These are phyloP conservation scores for Pseudogymnoascus sp. DNA, from an alignment of 2,329 filamentous ascomycete species.

Conservation along the genomic window DNA sequence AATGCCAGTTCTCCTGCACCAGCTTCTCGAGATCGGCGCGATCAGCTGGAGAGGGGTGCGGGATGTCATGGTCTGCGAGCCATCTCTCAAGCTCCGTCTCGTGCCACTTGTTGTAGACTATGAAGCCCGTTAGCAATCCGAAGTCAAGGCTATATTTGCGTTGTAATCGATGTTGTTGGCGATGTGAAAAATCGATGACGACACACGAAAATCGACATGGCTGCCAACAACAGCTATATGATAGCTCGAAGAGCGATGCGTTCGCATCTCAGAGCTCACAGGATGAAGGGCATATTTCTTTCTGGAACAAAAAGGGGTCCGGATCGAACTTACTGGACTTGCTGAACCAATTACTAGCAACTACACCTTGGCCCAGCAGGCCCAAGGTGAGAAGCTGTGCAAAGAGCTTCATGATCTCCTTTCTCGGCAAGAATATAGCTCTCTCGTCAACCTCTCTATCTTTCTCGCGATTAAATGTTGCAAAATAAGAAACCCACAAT, in stretches of 20 bases:
- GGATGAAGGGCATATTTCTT: not conserved
- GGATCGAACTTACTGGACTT: constrained; percentile 65
- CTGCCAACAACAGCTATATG: not conserved
- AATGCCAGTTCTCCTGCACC: constrained; percentile 86
- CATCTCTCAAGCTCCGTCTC: constrained; percentile 95
- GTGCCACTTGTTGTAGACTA: constrained; percentile 98
- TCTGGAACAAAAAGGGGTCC: not conserved
- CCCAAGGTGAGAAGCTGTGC: constrained; percentile 62
- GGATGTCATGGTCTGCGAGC: constrained; percentile 86
- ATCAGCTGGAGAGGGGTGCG: constrained; percentile 83
- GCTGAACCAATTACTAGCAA: constrained; percentile 77
- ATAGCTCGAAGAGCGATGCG: not conserved
- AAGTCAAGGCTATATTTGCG: not conserved
- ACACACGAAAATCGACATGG: not conserved
- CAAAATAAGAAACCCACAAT: not conserved
- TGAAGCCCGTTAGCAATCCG: constrained; percentile 24
- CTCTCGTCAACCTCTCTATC: not conserved
- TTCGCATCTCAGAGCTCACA: not conserved
- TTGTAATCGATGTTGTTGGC: not conserved
- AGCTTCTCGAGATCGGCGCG: constrained; percentile 89
- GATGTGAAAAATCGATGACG: not conserved
- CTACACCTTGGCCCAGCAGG: constrained; percentile 61
- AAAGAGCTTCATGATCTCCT: constrained; percentile 66
- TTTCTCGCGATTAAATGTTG: not conserved
- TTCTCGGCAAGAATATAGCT: constrained; percentile 9